A percentile compares a stretch with the other conserved stretches of the same genome.
Evolutionary conservation across 495 filamentous ascomycete species (phyloP).

Genomic region (Hypoxylon fuscum): DNA sequence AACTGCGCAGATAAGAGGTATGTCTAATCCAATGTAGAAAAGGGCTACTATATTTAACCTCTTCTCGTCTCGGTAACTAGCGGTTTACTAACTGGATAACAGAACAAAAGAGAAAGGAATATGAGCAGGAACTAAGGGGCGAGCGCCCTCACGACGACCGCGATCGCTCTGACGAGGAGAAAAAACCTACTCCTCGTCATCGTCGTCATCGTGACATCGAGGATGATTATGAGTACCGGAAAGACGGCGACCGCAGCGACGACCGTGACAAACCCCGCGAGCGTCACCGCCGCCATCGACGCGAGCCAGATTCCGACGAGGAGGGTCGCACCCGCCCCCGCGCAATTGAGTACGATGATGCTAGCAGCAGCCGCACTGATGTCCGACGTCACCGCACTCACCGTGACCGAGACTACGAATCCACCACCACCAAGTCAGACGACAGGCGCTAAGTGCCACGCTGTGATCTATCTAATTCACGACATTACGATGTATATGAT

Average conservation of each 20-base stretch:
- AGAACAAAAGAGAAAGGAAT: constrained; percentile 52
- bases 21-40: constrained; percentile 17
- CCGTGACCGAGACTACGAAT: constrained; percentile 37
- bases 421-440: constrained; percentile 17
- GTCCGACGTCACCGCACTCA: constrained; percentile 25
- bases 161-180: constrained; percentile 44
- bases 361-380: constrained; percentile 6
- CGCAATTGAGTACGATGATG: constrained; percentile 37
- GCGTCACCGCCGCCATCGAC: constrained; percentile 32
- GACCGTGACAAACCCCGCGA: constrained; percentile 32
- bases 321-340: constrained; percentile 25
- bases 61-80: neutral
- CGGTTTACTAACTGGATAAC: constrained; percentile 6
- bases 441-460: constrained; percentile 27
- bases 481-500: constrained; percentile 16
- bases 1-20: constrained; percentile 81
- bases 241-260: constrained; percentile 38
- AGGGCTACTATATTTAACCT: neutral
- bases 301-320: constrained; percentile 37
- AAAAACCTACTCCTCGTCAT: constrained; percentile 39
- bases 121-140: constrained; percentile 42
- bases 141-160: constrained; percentile 39
- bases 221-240: constrained; percentile 44
- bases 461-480: neutral
- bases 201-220: constrained; percentile 41